Evolutionary conservation across 345 rosid species (phyloP).

Genomic region (Salix brachista): DNA sequence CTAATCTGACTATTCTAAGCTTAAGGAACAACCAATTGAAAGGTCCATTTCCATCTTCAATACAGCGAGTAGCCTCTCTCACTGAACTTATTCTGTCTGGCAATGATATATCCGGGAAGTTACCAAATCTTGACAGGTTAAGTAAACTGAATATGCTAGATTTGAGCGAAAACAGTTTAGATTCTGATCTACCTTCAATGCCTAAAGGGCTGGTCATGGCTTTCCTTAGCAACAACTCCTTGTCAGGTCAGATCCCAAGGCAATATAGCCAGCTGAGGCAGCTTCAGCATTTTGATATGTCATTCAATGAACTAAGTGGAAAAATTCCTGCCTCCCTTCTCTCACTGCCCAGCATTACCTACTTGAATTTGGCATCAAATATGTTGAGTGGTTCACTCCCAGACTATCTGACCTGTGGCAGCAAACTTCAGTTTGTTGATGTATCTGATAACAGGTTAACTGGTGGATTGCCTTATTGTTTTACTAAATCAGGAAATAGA

Average conservation of each 20-base stretch:
- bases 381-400: constrained; percentile 52
- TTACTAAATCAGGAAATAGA: constrained; percentile 23
- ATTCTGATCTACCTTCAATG: constrained; percentile 33
- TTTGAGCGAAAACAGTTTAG: constrained; percentile 41
- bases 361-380: constrained; percentile 54
- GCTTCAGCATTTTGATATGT: constrained; percentile 41
- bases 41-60: constrained; percentile 42
- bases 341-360: constrained; percentile 47
- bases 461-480: constrained; percentile 55
- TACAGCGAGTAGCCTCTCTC: constrained; percentile 20
- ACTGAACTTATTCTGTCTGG: constrained; percentile 30
- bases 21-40: constrained; percentile 44
- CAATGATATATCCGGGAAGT: constrained; percentile 41
- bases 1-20: constrained; percentile 47
- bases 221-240: constrained; percentile 39
- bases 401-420: constrained; percentile 43
- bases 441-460: constrained; percentile 55
- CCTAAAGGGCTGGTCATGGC: constrained; percentile 42
- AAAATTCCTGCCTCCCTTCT: constrained; percentile 41
- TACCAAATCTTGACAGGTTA: constrained; percentile 36
- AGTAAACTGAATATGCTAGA: constrained; percentile 31
- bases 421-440: constrained; percentile 50
- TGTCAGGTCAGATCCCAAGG: constrained; percentile 39
- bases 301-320: constrained; percentile 39
- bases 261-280: constrained; percentile 32